phyloP scores from a whole-genome alignment of 2,329 filamentous ascomycete species.

The Xylaria sp. region DNA sequence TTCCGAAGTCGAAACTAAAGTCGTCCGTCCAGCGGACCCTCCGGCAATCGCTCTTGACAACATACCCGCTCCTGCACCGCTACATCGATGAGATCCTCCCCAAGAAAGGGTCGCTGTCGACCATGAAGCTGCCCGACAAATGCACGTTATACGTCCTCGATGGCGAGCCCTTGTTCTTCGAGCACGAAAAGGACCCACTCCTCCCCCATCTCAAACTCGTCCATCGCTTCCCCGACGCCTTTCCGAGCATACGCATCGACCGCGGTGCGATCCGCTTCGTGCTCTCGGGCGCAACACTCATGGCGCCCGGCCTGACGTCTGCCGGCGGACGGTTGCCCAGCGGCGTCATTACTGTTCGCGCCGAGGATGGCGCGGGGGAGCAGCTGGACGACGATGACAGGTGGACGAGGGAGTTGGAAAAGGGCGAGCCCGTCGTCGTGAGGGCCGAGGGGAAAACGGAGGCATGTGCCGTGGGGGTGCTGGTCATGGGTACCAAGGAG shows the following conservation, averaged over 20 bases:
- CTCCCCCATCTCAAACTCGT: constrained; percentile 89
- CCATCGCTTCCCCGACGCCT: constrained; percentile 85
- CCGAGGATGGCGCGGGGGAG: constrained; percentile 41
- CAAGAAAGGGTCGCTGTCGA: constrained; percentile 89
- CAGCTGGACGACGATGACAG: constrained; percentile 45
- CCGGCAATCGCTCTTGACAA: constrained; percentile 79
- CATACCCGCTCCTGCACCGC: constrained; percentile 83
- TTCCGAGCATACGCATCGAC: constrained; percentile 88
- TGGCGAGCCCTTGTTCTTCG: constrained; percentile 84
- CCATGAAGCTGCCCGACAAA: constrained; percentile 91
- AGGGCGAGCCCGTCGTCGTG: constrained; percentile 85
- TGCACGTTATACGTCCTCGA: constrained; percentile 87
- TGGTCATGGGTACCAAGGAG: constrained; percentile 86
- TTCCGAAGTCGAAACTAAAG: constrained; percentile 94
- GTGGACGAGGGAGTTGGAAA: constrained; percentile 72
- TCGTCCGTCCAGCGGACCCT: constrained; percentile 90
- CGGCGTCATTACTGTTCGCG: constrained; percentile 30
- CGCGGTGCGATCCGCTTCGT: constrained; percentile 97
- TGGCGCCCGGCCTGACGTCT: constrained; percentile 92
- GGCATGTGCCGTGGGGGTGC: constrained; percentile 83
- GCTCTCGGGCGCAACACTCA: constrained; percentile 88
- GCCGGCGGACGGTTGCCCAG: constrained; percentile 79
- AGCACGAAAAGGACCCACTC: constrained; percentile 76
- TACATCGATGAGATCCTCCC: constrained; percentile 94
- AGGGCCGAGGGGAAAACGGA: constrained; percentile 92